These are phyloP conservation scores for Cladophialophora carrionii DNA, from an alignment of 2,329 filamentous ascomycete species.

Conservation along the genomic window DNA sequence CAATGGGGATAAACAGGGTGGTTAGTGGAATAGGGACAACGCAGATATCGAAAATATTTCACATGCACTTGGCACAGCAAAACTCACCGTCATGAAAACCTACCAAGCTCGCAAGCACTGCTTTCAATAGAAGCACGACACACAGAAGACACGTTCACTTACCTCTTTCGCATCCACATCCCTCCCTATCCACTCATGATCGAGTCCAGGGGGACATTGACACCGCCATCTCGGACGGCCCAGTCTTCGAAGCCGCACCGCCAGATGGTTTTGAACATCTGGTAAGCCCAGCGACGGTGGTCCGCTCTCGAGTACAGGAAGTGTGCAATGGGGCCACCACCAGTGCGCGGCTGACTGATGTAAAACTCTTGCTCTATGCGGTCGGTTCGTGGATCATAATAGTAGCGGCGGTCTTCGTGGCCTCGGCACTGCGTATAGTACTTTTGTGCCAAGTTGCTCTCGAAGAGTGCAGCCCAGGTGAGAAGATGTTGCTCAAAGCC, in stretches of 20 bases:
- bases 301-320: slow-evolving; percentile 7
- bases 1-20: neutral
- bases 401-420: neutral
- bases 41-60: neutral
- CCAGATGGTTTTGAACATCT: slow-evolving; percentile 12
- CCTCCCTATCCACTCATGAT: neutral
- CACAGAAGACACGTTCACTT: neutral
- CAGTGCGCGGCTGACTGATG: neutral
- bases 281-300: slow-evolving; percentile 10
- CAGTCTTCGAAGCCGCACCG: neutral
- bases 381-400: neutral
- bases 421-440: slow-evolving; percentile 6
- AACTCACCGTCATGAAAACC: neutral
- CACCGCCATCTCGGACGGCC: slow-evolving; percentile 1
- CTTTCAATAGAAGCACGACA: neutral
- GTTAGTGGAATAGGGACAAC: neutral
- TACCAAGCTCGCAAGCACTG: neutral
- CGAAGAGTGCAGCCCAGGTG: slow-evolving; percentile 24
- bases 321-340: slow-evolving; percentile 1
- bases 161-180: neutral
- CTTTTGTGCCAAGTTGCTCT: slow-evolving; percentile 11
- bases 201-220: neutral
- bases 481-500: slow-evolving; percentile 21
- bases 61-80: neutral
- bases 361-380: neutral